Base-by-base conservation (phyloP, 1,284 basidiomycete species). In the Sanguinoderma infundibulare region DNA sequence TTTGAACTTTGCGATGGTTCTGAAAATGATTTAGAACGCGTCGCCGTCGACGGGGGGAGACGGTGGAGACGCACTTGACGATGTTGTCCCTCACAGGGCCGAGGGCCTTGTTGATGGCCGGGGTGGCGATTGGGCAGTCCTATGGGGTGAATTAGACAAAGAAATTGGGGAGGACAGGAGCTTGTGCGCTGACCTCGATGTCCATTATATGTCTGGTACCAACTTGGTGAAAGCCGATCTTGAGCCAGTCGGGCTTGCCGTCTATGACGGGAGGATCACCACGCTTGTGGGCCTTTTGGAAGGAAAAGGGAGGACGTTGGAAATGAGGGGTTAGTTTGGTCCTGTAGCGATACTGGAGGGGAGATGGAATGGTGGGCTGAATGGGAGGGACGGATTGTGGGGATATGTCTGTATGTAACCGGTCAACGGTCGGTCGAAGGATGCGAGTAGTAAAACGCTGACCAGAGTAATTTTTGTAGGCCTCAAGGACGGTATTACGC, bases 311-410 rank as follows among this genome's bases (percentile, higher is more conserved):
- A 1, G 94, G 89, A 0, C 90, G 85, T 47, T 98, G 92, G 69
- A 98, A 99, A 74, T 99, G 97, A 0, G 97, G 97, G 0, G 97
- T 98, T 51, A 99, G 90, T 78, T 99, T 99, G 0, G 98, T 99
- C 24, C 97, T 88, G 75, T 99, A 99, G 49, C 84, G 86, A 76
- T 97, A 98, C 66, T 97, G 89, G 53, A 92, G 79, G 0, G 97
- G 98, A 0, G 93, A 96, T 6, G 87, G 85, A 17, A 97, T 89
- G 0, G 97, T 98, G 0, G 88, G 78, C 53, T 86, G 81, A 34
- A 96, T 87, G 0, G 73, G 59, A 10, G 96, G 96, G 1, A 98
- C 77, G 1, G 81, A 74, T 0, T 80, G 72, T 1, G 79, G 67
- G 3, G 84, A 76, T 0, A 96, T 78, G n/a, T 81, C 89, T 91